Conservation (phyloP, 345 rosid species). For the Arabis alpina region DNA sequence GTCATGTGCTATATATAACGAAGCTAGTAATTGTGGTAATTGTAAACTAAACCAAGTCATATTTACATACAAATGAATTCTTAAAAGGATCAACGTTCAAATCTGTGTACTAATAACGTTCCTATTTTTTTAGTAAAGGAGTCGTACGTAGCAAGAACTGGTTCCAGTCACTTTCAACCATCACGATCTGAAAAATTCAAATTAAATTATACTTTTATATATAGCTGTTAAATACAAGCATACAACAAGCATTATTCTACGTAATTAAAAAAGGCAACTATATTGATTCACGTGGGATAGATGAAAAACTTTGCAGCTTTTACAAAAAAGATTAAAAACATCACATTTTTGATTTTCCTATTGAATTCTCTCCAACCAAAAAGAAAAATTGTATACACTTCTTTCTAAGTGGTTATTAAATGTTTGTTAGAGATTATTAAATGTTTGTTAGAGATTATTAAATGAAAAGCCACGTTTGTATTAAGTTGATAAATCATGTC, state of each 20-base stretch:
- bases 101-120: not conserved
- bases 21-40: not conserved
- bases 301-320: slow-evolving; percentile 26
- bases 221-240: not conserved
- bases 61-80: not conserved
- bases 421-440: no score
- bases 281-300: slow-evolving; percentile 28
- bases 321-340: slow-evolving; percentile 25
- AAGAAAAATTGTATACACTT: not conserved
- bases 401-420: not conserved
- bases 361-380: not conserved
- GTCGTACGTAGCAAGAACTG: slow-evolving; percentile 26
- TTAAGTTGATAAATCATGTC: no score
- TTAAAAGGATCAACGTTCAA: not conserved
- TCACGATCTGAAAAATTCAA: slow-evolving; percentile 7
- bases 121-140: not conserved
- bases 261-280: not conserved
- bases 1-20: not conserved
- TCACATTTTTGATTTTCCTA: slow-evolving; percentile 16
- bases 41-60: not conserved
- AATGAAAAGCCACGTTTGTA: no score
- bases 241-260: not conserved
- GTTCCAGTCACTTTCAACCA: slow-evolving; percentile 24
- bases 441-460: no score
- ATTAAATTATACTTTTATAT: not conserved